A percentile compares a stretch with the other conserved stretches of the same genome.
Conservation (phyloP, 2,329 filamentous ascomycete species). For the Coniochaeta hoffmannii region DNA sequence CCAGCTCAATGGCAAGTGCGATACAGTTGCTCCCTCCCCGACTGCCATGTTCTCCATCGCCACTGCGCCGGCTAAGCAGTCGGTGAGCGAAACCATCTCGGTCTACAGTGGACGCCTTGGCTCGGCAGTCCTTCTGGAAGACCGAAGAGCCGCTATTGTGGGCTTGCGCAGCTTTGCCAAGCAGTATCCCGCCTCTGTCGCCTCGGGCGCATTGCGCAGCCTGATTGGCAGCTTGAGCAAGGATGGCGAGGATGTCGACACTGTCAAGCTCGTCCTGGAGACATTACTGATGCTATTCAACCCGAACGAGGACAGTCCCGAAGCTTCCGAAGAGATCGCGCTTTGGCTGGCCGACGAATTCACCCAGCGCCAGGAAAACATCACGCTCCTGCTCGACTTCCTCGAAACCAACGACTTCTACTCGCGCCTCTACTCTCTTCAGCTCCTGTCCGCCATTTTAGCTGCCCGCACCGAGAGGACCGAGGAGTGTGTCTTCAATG, state of each 20-base stretch:
- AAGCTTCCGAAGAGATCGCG: conserved; percentile 92
- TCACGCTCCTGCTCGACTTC: conserved; percentile 81
- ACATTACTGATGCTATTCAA: conserved; percentile 89
- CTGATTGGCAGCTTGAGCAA: conserved; percentile 79
- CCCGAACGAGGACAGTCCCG: conserved; percentile 64
- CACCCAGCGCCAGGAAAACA: conserved; percentile 95
- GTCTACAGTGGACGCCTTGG: conserved; percentile 80
- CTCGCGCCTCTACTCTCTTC: conserved; percentile 81
- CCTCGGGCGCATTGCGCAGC: conserved; percentile 82
- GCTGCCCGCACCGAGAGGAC: conserved; percentile 82
- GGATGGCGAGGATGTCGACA: conserved; percentile 92
- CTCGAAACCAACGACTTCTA: conserved; percentile 85
- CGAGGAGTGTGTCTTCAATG: conserved; percentile 87
- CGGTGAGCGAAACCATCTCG: conserved; percentile 87
- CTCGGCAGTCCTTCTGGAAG: conserved; percentile 87
- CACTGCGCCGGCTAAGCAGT: conserved; percentile 85
- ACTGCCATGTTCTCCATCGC: conserved; percentile 54
- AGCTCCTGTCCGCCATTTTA: conserved; percentile 81
- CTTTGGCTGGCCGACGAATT: conserved; percentile 98
- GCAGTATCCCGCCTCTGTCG: conserved; percentile 90
- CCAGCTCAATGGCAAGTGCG: conserved; percentile 18
- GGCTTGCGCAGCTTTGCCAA: conserved; percentile 94
- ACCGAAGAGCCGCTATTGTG: conserved; percentile 85
- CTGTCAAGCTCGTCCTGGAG: conserved; percentile 89
- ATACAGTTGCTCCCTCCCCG: conserved; percentile 15